These are phyloP conservation scores for Athelia sp. DNA, from an alignment of 1,284 basidiomycete genomes.

Conservation along the genomic window DNA sequence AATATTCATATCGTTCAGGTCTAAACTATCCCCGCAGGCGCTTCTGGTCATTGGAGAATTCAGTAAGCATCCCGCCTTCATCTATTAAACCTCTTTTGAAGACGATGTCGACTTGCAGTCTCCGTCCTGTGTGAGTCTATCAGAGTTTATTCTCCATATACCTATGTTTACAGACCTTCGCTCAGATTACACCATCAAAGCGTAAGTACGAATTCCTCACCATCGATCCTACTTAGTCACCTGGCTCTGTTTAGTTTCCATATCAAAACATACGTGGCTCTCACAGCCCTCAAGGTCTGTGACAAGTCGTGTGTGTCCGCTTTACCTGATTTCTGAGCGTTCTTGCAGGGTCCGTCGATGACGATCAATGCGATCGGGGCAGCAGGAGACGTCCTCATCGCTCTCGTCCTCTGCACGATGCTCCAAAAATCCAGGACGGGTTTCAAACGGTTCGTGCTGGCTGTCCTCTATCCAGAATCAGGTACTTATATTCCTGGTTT, in stretches of 20 bases:
- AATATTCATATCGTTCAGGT: too few relatives aligned
- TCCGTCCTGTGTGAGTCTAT: too few relatives aligned
- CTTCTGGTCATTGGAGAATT: slow-evolving; percentile 45
- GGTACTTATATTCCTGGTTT: not conserved
- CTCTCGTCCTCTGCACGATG: slow-evolving; percentile 42
- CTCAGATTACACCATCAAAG: slow-evolving; percentile 34
- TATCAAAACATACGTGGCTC: too few relatives aligned
- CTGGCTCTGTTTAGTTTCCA: not conserved
- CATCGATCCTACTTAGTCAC: too few relatives aligned
- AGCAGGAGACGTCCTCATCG: slow-evolving; percentile 51
- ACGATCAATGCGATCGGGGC: slow-evolving; percentile 50
- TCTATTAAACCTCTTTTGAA: too few relatives aligned
- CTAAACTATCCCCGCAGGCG: not conserved
- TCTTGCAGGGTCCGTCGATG: slow-evolving; percentile 36
- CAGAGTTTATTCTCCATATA: too few relatives aligned
- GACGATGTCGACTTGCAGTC: too few relatives aligned
- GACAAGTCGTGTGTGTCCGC: too few relatives aligned
- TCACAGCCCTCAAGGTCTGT: too few relatives aligned
- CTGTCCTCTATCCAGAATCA: not conserved
- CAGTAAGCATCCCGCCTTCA: too few relatives aligned
- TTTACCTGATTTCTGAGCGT: too few relatives aligned
- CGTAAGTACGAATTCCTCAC: slow-evolving; percentile 30
- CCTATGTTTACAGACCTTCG: too few relatives aligned
- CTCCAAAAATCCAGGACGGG: slow-evolving; percentile 51
- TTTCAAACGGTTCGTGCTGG: slow-evolving; percentile 22